Evolutionary conservation across 73 alveolate genomes (phyloP), one percentile per base, ranked within the genome.

Genomic region (Paramecium bursaria): DNA sequence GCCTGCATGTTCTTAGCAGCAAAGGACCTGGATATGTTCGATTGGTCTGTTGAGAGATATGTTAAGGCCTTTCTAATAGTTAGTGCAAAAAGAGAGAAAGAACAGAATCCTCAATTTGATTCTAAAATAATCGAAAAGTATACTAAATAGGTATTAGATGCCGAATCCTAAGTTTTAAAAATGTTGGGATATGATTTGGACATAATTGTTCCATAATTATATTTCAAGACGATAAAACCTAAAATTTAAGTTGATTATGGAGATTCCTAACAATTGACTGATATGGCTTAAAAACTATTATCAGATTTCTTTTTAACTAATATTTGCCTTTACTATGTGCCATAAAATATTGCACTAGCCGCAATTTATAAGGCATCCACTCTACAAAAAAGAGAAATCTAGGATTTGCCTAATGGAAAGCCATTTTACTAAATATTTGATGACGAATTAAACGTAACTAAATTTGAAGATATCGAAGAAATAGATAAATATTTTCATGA

Each of bases 21-120:
- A 10, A 67, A 67, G 21, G 82, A 67, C 13, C 19, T 25, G 19
- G 82, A 67, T 14, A 67, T 67, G 82, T 67, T 67, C 44, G 42
- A 67, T 67, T 67, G 82, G 82, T 31, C 82, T 33, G 55, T 42
- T n/a, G 50, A 67, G 55, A 67, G 82, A 67, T 67, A 67, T 67
- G 48, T 47, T 3, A 67, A 19, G 21, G 30, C 82, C 7, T 67
- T 39, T 4, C 17, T 67, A 15, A 42, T 1, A 21, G 2, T 39
- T 7, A 7, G 49, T 39, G 5, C 49, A 5, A 7, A 5, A 39
- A 39, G 11, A 31, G 33, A 57, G 30, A 27, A 30, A 2, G 76
- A 57, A 11, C 9, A 13, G 13, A 50, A 57, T n/a, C 51, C 27
- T 50, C 14, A 2, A 27, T 30, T n/a, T 2, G 33, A 48, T 13